Conservation (phyloP, 2,329 filamentous ascomycete genomes). For the Aureobasidium sp. region DNA sequence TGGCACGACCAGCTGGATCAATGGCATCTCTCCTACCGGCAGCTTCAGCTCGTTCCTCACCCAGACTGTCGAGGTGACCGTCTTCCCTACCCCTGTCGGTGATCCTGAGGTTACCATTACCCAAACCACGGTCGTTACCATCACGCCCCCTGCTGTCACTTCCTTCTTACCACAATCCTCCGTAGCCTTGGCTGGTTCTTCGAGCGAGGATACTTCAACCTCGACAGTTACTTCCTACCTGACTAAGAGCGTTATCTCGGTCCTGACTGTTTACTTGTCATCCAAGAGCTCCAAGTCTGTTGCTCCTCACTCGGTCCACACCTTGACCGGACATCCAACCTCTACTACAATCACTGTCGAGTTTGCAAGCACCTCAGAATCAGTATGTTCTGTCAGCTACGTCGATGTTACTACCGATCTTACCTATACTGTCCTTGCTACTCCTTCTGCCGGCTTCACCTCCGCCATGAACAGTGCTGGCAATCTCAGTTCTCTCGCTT, state of each 20-base stretch:
- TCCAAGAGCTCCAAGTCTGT: neutral
- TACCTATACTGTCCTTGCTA: slow-evolving; percentile 4
- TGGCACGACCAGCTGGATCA: slow-evolving; percentile 23
- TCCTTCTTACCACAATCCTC: slow-evolving; percentile 15
- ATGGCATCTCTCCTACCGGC: slow-evolving; percentile 19
- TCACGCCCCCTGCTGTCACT: slow-evolving; percentile 19
- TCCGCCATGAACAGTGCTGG: neutral
- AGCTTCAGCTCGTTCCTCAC: slow-evolving; percentile 8
- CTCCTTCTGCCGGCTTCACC: neutral
- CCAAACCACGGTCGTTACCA: slow-evolving; percentile 1
- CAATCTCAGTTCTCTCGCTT: neutral
- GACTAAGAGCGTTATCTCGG: slow-evolving; percentile 1
- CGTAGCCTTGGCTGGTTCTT: neutral
- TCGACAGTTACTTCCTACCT: slow-evolving; percentile 5
- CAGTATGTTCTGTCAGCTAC: slow-evolving; percentile 2
- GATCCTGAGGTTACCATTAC: neutral
- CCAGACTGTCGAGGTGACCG: slow-evolving; percentile 11
- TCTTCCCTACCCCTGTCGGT: neutral
- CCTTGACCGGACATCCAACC: neutral
- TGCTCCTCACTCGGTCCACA: neutral
- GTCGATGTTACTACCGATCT: slow-evolving; percentile 3
- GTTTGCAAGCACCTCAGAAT: slow-evolving; percentile 1
- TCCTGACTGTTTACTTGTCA: neutral
- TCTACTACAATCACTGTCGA: neutral
- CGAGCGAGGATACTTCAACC: neutral